Evolutionary conservation across 352 stramenopile species (phyloP).

Genomic region (Pythium biforme): DNA sequence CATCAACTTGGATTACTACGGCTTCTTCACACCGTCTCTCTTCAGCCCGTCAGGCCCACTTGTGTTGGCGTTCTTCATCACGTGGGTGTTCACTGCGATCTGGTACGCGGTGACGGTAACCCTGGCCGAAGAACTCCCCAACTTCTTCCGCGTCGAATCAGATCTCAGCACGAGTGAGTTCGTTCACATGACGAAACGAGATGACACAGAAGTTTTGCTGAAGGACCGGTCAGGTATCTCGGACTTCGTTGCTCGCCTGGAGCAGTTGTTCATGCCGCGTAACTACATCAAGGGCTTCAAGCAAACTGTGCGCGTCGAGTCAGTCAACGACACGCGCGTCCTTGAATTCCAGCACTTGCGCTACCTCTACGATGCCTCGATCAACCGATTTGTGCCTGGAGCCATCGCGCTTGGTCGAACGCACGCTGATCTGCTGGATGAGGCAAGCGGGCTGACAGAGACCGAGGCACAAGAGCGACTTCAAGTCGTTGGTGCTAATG

Average conservation of each 20-base stretch:
- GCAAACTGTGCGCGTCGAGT: conserved; percentile 48
- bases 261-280: conserved; percentile 45
- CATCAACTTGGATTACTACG: conserved; percentile 55
- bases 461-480: conserved; percentile 34
- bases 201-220: conserved; percentile 56
- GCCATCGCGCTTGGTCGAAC: conserved; percentile 40
- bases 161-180: conserved; percentile 41
- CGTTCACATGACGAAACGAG: conserved; percentile 61
- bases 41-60: conserved; percentile 52
- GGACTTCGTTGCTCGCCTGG: conserved; percentile 47
- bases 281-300: conserved; percentile 40
- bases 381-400: conserved; percentile 23
- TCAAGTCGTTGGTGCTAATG: conserved; percentile 52
- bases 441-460: conserved; percentile 45
- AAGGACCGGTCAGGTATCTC: conserved; percentile 57
- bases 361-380: conserved; percentile 25
- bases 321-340: conserved; percentile 16
- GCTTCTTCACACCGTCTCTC: conserved; percentile 42
- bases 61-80: conserved; percentile 61
- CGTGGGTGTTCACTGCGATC: conserved; percentile 52
- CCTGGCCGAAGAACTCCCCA: conserved; percentile 41
- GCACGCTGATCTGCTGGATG: conserved; percentile 45
- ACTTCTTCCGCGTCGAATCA: conserved; percentile 58
- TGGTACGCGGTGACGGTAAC: conserved; percentile 54
- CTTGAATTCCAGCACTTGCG: conserved; percentile 33